Base-by-base conservation (phyloP, 2,329 filamentous ascomycete genomes). In the Aureobasidium sp. region DNA sequence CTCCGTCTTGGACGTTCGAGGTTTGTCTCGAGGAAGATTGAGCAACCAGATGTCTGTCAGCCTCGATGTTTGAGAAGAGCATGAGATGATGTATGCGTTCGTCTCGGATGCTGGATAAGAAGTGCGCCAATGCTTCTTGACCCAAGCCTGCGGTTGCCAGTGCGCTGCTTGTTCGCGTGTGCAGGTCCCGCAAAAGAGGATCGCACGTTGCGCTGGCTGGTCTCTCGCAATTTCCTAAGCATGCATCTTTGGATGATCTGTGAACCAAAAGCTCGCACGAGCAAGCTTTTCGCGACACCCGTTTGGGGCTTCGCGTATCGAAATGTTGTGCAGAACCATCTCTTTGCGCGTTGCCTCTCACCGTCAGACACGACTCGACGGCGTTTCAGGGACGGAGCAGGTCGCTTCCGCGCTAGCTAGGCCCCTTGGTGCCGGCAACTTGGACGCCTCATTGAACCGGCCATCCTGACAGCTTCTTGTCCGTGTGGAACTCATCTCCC, bases 401-500 rank as follows among this genome's bases (percentile, higher is more conserved):
- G 43, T 59, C 44, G 56, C 24, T 57, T 47, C 29, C 41, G 55
- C 55, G 32, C 37, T 51, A 43, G 59, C 47, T 37, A 52, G 59
- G 50, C 39, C 59, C 59, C 37, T 61, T 61, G 48, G 59, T 53
- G 41, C 37, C 50, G 37, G 59, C 59, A 53, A 44, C 46, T 36
- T 48, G 59, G 47, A 34, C 50, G 47, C 59, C 47, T 61, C 47
- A 32, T 51, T 34, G 46, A 61, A 48, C 59, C 59, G 50, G 48
- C 24, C 59, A 53, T 43, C 27, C 59, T 52, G 56, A 59, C 56
- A 59, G 41, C 53, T 57, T 51, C 47, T 61, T 52, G 59, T 37
- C 47, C 46, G 59, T 32, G 59, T 51, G 46, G 39, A 61, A n/a
- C 48, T 62, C 59, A 62, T 62, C 59, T 62, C 59, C 59, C 59